Base-by-base conservation (phyloP, 192 early-diverging fungal genomes). In the Backusella liffmaniae region DNA sequence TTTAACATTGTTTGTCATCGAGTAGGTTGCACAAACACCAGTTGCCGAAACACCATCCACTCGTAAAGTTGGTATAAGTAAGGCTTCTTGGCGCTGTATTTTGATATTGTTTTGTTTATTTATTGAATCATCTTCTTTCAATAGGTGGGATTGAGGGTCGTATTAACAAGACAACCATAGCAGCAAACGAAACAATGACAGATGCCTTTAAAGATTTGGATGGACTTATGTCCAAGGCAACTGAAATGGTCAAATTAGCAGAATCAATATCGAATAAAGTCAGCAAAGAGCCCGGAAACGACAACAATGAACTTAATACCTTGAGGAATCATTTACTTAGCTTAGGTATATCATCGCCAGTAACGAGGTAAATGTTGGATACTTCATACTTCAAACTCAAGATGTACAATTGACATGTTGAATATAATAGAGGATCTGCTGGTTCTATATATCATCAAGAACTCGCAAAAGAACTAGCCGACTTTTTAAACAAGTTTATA, bases 181-280 rank as follows among this genome's bases (percentile, higher is more conserved):
- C 83, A n/a, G 82, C 87, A 7, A 92, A 93, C 29, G 87, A 86
- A 56, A 91, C 92, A 3, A 80, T 98, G 16, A 80, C 85, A 39
- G 89, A 92, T 37, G 96, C 95, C 5, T 99, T 99, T 84, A 83
- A 87, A 56, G 98, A 99, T 77, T 83, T 99, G 39, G 89, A 97
- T 39, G 91, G 90, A 21, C 83, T 99, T 51, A 96, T 94, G 87
- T 88, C 88, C 37, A 96, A 94, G 81, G 96, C 96, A 0, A 86
- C 89, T 21, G 93, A 97, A 71, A 96, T 99, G 93, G 94, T 89
- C 32, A 86, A 86, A 85, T 74, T 95, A 32, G 91, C 92, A 1
- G 89, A 94, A 84, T 79, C 86, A 1, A 91, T 94, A 35, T 92
- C 83, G 7, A 72, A 70, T 15, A 89, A 87, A 80, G 51, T 94